Conservation (phyloP, 83 land plant genomes). For the Thuja plicata region DNA sequence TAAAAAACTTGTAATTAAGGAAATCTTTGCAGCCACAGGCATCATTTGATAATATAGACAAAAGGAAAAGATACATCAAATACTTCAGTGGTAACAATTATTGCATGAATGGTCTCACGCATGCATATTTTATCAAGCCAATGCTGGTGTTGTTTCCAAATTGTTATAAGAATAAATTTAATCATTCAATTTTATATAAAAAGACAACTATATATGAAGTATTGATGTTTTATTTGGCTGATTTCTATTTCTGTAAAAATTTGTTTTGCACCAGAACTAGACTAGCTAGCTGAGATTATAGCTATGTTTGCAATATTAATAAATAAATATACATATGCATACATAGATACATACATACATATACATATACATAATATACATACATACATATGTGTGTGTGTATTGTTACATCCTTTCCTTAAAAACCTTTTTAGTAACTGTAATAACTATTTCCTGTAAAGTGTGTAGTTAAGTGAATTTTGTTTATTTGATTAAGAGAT, state of each 20-base stretch:
- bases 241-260: not conserved
- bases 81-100: not conserved
- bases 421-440: no score
- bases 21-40: not conserved
- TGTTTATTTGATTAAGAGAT: no score
- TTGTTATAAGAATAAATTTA: not conserved
- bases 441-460: no score
- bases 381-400: no score
- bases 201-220: not conserved
- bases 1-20: not conserved
- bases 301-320: not conserved
- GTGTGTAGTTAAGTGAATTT: no score
- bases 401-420: no score
- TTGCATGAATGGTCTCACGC: not conserved
- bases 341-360: no score
- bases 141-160: not conserved
- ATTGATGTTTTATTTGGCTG: not conserved
- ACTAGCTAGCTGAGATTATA: not conserved
- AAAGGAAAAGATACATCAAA: not conserved
- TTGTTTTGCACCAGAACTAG: not conserved
- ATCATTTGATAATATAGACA: not conserved
- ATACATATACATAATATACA: no score
- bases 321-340: no score
- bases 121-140: not conserved
- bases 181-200: not conserved